Evolutionary conservation across 768 basidiomycete species (phyloP).

Genomic region (Trametes maxima): DNA sequence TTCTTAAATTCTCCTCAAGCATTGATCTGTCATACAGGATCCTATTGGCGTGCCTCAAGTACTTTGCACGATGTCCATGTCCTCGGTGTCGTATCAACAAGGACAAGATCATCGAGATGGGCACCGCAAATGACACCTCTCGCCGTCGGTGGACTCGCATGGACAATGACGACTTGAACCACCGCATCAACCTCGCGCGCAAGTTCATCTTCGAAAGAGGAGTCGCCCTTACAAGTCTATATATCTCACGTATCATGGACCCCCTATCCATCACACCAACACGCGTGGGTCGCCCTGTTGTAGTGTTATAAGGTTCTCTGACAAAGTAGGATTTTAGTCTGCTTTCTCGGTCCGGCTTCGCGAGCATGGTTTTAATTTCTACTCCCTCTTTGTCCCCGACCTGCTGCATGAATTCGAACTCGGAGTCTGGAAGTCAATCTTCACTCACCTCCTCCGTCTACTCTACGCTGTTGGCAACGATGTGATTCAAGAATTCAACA

Average conservation of each 20-base stretch:
- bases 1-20: too few relatives aligned
- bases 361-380: conserved; percentile 30
- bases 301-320: neutral
- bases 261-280: conserved; percentile 23
- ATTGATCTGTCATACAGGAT: conserved; percentile 29
- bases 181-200: conserved; percentile 13
- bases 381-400: conserved; percentile 33
- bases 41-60: conserved; percentile 40
- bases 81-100: conserved; percentile 40
- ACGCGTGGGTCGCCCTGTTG: conserved; percentile 7
- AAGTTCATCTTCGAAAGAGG: conserved; percentile 25
- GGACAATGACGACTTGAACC: conserved; percentile 3
- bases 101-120: conserved; percentile 34
- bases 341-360: conserved; percentile 33
- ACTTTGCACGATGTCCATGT: conserved; percentile 43
- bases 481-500: conserved; percentile 20
- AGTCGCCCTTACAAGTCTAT: conserved; percentile 6
- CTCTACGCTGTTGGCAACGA: conserved; percentile 16
- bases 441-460: conserved; percentile 32
- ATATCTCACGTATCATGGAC: conserved; percentile 18
- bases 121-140: conserved; percentile 12
- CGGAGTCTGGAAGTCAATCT: conserved; percentile 36
- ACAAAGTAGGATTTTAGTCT: conserved; percentile 28
- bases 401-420: conserved; percentile 40
- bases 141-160: conserved; percentile 3